Evolutionary conservation across 2,329 filamentous ascomycete species (phyloP), one percentile per base, ranked within the genome.

Genomic region (Pestalotiopsis sp.): DNA sequence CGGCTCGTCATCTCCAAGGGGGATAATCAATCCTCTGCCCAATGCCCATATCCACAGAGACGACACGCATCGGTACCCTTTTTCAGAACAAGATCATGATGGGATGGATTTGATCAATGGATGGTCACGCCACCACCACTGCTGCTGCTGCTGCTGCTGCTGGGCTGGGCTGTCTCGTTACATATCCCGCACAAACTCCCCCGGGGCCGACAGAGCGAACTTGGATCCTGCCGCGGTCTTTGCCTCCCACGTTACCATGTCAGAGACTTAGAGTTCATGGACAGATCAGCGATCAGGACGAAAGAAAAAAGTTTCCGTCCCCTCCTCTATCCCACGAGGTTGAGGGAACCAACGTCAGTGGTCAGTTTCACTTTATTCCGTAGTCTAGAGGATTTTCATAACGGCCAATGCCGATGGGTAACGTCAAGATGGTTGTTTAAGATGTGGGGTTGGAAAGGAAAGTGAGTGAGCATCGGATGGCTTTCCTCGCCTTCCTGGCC

Each of bases 1-100:
- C 63, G 63, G 52, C 63, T 65, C 63, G 63, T 65, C 63, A 65
- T 64, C 35, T 64, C 39, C 26, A 52, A 22, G 22, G 56, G 22
- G 30, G 30, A 35, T 7, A 35, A 35, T 35, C 30, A 26, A 58
- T 58, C 26, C 22, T 58, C 7, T 7, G 7, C 30, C 26, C 26
- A n/a, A 30, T 35, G 24, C 24, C 13, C 58, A 35, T 10, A n/a
- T 35, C 30, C 30, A 35, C 30, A 60, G 10, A 60, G 26, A 17
- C 57, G 13, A 30, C 58, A 52, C 17, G 44, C 20, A 52, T 52
- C 44, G 44, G 30, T 35, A 35, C n/a, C 44, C 14, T 52, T 52
- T 52, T n/a, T 52, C 44, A 52, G 44, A 52, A n/a, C 44, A 52
- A 9, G 44, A 52, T 52, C 30, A 9, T 35, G 30, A 35, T 35